Conservation (phyloP, 1,284 basidiomycete species). For the Psilocybe mexicana region DNA sequence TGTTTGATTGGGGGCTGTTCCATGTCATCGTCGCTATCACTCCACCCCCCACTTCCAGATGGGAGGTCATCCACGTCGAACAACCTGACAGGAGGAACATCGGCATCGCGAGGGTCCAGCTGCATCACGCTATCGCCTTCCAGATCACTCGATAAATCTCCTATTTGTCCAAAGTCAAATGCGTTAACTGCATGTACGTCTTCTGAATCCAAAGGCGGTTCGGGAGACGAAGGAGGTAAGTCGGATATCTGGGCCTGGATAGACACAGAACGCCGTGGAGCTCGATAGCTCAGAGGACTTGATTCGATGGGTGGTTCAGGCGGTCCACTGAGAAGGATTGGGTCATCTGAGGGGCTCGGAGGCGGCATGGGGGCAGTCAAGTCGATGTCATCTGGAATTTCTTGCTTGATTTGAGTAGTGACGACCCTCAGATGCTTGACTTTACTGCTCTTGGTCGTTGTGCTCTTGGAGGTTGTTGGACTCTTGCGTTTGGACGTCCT, state of each 20-base stretch:
- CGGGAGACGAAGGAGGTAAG: slow-evolving; percentile 32
- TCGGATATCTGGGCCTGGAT: slow-evolving; percentile 9
- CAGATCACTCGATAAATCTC: slow-evolving; percentile 12
- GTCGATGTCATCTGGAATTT: slow-evolving; percentile 60
- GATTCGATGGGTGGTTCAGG: slow-evolving; percentile 20
- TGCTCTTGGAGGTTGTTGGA: slow-evolving; percentile 23
- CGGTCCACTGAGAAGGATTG: slow-evolving; percentile 57
- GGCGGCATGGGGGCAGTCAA: slow-evolving; percentile 59
- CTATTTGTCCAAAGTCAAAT: slow-evolving; percentile 25
- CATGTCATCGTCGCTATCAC: slow-evolving; percentile 33
- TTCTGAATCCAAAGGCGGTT: slow-evolving; percentile 18
- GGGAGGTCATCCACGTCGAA: slow-evolving; percentile 21
- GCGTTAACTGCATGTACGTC: slow-evolving; percentile 18
- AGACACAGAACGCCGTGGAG: slow-evolving; percentile 1
- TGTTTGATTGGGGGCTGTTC: neutral
- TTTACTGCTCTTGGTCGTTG: slow-evolving; percentile 23
- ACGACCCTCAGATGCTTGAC: slow-evolving; percentile 16
- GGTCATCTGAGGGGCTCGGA: slow-evolving; percentile 72
- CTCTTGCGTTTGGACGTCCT: slow-evolving; percentile 26
- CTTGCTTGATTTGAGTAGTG: slow-evolving; percentile 20
- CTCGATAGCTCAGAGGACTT: slow-evolving; percentile 6
- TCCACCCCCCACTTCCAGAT: slow-evolving; percentile 28
- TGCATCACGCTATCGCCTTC: slow-evolving; percentile 32
- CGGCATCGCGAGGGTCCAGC: slow-evolving; percentile 24
- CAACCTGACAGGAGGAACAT: slow-evolving; percentile 25